phyloP scores from a whole-genome alignment of 495 filamentous ascomycete genomes.

The Penicillium cinerascens region DNA sequence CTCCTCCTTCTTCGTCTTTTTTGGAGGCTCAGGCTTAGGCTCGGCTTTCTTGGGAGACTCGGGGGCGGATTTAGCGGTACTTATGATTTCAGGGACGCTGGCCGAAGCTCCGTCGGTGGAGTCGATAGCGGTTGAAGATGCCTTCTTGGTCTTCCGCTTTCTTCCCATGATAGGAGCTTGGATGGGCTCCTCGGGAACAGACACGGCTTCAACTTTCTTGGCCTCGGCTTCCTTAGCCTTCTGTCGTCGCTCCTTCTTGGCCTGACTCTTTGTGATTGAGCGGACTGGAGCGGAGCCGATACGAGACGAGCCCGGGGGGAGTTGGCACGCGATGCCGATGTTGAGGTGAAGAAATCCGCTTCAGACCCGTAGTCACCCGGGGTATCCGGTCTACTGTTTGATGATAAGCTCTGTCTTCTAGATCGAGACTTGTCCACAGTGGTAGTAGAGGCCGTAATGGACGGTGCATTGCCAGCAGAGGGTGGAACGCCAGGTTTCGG shows the following conservation, averaged over 20 bases:
- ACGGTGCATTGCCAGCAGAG: constrained; percentile 31
- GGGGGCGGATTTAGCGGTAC: constrained; percentile 29
- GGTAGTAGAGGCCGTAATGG: constrained; percentile 38
- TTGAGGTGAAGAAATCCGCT: constrained; percentile 69
- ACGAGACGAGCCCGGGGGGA: constrained; percentile 74
- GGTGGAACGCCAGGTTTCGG: constrained; percentile 63
- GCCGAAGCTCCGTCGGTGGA: constrained; percentile 40
- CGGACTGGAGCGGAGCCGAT: constrained; percentile 75
- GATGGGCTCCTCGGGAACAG: constrained; percentile 54
- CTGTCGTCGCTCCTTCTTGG: constrained; percentile 76
- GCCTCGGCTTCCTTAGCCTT: constrained; percentile 62
- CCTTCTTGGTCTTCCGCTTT: constrained; percentile 91
- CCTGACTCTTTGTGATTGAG: constrained; percentile 82
- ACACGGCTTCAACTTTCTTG: constrained; percentile 53
- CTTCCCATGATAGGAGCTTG: constrained; percentile 81
- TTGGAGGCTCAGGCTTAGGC: constrained; percentile 21
- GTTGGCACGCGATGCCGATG: constrained; percentile 77
- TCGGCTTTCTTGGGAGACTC: constrained; percentile 28
- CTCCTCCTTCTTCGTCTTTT: constrained; percentile 40
- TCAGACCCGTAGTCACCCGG: constrained; percentile 78
- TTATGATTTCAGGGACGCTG: constrained; percentile 25
- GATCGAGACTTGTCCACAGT: constrained; percentile 46
- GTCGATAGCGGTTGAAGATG: constrained; percentile 36
- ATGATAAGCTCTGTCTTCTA: constrained; percentile 56
- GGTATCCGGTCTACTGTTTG: constrained; percentile 68